phyloP scores from a whole-genome alignment of 2,329 filamentous ascomycete species.

The Fusarium foetens region DNA sequence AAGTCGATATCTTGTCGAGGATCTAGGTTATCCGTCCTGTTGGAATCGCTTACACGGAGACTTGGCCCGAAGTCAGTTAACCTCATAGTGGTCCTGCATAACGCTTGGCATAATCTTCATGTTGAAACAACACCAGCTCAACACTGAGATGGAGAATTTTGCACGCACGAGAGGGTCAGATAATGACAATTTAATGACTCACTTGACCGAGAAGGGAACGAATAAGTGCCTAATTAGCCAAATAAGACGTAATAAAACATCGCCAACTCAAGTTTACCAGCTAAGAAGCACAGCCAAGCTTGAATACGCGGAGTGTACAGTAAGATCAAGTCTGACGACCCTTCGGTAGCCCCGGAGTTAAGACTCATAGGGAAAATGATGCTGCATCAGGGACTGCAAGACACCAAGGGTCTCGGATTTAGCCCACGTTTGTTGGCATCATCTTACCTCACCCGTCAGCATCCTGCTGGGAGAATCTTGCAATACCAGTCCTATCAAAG shows the following conservation, averaged over 20 bases:
- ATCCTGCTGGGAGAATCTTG: not conserved
- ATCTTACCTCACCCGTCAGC: conserved; percentile 34
- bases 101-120: conserved; percentile 15
- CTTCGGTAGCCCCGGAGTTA: conserved; percentile 39
- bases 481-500: conserved; percentile 4
- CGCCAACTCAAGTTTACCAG: conserved; percentile 3
- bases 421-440: not conserved
- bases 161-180: not conserved
- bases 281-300: conserved; percentile 5
- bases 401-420: not conserved
- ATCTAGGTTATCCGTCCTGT: conserved; percentile 5
- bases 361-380: conserved; percentile 5
- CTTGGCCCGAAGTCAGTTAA: conserved; percentile 5
- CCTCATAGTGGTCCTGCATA: conserved; percentile 23
- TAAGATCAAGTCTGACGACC: conserved; percentile 30
- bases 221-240: conserved; percentile 2
- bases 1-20: conserved; percentile 2
- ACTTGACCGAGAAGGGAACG: not conserved
- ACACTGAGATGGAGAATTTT: not conserved
- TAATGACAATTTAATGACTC: conserved; percentile 9
- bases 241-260: conserved; percentile 5
- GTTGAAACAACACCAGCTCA: not conserved
- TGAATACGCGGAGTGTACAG: conserved; percentile 5
- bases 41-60: conserved; percentile 11
- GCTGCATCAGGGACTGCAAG: not conserved